phyloP scores from a whole-genome alignment of 2,329 filamentous ascomycete species.

The Alternaria incomplexa region DNA sequence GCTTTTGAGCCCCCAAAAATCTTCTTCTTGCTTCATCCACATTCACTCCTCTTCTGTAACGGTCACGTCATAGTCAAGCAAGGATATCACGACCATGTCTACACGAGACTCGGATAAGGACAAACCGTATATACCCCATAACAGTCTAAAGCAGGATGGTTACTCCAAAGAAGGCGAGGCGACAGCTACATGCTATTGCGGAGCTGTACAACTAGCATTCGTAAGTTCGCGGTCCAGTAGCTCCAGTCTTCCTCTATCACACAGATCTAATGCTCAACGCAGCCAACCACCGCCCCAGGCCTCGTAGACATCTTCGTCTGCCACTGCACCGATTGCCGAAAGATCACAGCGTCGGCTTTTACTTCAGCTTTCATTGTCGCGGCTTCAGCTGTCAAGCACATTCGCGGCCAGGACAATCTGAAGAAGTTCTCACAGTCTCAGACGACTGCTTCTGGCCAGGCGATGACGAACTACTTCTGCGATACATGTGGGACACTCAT shows the following conservation, averaged over 20 bases:
- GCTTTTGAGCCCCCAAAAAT: not conserved
- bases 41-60: not conserved
- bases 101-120: not conserved
- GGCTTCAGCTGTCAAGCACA: not conserved
- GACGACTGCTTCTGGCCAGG: slow-evolving; percentile 44
- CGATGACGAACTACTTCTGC: slow-evolving; percentile 70
- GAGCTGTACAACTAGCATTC: slow-evolving; percentile 36
- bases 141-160: not conserved
- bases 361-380: not conserved
- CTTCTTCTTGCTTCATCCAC: not conserved
- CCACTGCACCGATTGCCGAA: slow-evolving; percentile 65
- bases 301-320: slow-evolving; percentile 62
- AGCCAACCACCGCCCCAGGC: slow-evolving; percentile 28
- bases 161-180: slow-evolving; percentile 26
- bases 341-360: slow-evolving; percentile 17
- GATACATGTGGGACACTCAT: slow-evolving; percentile 65
- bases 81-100: not conserved
- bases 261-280: not conserved
- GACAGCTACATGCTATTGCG: slow-evolving; percentile 42
- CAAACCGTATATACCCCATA: not conserved
- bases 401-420: not conserved
- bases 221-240: not conserved
- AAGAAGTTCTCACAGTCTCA: slow-evolving; percentile 37
- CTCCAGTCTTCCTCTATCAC: not conserved
- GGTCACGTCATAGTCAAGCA: not conserved